Evolutionary conservation across 768 basidiomycete species (phyloP), one percentile per base, ranked within the genome.

Genomic region (Gloeophyllum trabeum): DNA sequence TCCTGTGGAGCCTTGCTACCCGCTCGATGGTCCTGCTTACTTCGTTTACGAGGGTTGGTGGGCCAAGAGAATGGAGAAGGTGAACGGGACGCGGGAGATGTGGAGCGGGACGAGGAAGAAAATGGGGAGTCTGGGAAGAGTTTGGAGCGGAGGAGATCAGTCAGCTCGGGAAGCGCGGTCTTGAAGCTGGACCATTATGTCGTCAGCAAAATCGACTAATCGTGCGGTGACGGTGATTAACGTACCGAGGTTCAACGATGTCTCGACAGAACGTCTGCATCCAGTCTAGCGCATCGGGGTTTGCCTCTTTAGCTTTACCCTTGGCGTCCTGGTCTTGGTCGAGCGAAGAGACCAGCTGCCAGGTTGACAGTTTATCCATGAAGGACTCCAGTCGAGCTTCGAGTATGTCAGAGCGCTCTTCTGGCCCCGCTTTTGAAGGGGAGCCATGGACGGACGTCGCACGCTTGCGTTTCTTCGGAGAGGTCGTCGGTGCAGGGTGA

Each of bases 301-400:
- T 68, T 62, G 16, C 41, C 3, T 43, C 44, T 34, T 51, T 52
- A 6, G 47, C 53, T 28, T 49, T 52, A 35, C 39, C 39, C 12
- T 40, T 39, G 39, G 40, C 36, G 16, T 66, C 54, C 5, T 49
- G 49, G 30, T 19, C 62, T 3, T 51, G 54, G 20, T 63, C 59
- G 43, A 81, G 55, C 24, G 57, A 53, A 3, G 46, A 48, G 47
- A 65, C 57, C 18, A 88, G 70, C 52, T 88, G 86, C 82, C 83
- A 85, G 61, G 71, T 76, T 3, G 79, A 81, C 5, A 89, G 57
- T 51, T 79, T 83, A 58, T 88, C 85, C 79, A 86, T 84, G 57
- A 81, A 78, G 1, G 66, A 63, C 54, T 88, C 83, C 1, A 86
- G 58, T 20, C 69, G 66, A n/a, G 76, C 79, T 39, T 74, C 71